Base-by-base conservation (phyloP, 23 red algal species). In the Gracilaria gracilis region DNA sequence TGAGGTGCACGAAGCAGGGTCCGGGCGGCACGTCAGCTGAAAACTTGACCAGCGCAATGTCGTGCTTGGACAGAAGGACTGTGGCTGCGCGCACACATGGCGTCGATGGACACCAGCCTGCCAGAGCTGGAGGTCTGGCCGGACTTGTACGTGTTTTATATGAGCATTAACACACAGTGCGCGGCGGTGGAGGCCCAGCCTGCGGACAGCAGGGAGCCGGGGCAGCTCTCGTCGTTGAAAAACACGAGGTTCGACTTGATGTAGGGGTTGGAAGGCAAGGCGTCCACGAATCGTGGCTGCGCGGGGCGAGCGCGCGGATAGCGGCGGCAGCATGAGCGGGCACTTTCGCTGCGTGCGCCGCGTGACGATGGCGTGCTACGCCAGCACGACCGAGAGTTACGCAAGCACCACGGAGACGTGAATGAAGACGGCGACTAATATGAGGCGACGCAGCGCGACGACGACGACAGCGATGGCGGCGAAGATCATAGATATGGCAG, bases 131-230 rank as follows among this genome's bases (percentile, higher is more conserved):
- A 47, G 15, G 11, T 14, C 12, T 9, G 21, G 16, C 62, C 48
- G 74, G 32, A 44, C 31, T 80, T 31, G 24, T 15, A 61, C 66
- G 59, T 72, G 46, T 31, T 40, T 9, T 29, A 79, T 37, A 53
- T 77, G 2, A 65, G 72, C 17, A 17, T 27, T 33, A 94, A 44
- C 36, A 57, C 33, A 54, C 91, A 94, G 82, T 94, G 91, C 27
- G 91, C 91, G 47, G 91, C 91, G 72, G 91, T 87, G 74, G 87
- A 32, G 20, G 73, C 80, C 81, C 83, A 87, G 15, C 39, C 29
- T 11, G 82, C 11, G 5, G 91, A 94, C 31, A 94, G 28, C 25
- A 94, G 42, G 14, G 91, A 39, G 20, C 81, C 91, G 71, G 81
- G 47, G 89, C 89, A 93, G 39, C 65, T 39, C 67, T 73, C 67